phyloP scores from a whole-genome alignment of 2,329 filamentous ascomycete species.

The Colletotrichum paranaense region DNA sequence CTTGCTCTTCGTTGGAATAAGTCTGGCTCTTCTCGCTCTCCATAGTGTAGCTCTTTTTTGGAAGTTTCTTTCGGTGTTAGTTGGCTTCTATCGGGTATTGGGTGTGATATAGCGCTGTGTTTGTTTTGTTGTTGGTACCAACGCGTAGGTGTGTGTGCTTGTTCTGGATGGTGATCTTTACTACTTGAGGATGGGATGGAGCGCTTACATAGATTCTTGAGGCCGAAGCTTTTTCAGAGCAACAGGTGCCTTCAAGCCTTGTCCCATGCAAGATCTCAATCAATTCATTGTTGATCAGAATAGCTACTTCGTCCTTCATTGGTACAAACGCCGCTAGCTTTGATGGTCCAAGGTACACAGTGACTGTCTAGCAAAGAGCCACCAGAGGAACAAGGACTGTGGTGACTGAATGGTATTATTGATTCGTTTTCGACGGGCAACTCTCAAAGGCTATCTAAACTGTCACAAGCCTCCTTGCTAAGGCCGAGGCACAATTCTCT shows the following conservation, averaged over 20 bases:
- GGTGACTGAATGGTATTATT: not conserved
- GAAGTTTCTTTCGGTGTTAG: too few species aligned
- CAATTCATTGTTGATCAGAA: not conserved
- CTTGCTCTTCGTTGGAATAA: not conserved
- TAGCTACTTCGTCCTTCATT: not conserved
- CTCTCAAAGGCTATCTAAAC: not conserved
- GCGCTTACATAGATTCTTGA: not conserved
- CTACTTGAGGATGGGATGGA: too few species aligned
- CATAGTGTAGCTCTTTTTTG: not conserved
- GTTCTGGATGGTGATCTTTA: too few species aligned
- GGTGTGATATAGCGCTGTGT: too few species aligned
- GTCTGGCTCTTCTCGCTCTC: too few species aligned
- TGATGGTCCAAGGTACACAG: not conserved
- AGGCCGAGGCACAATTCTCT: too few species aligned
- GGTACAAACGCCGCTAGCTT: not conserved
- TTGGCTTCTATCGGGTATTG: too few species aligned
- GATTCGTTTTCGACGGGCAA: not conserved
- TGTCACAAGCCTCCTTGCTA: not conserved
- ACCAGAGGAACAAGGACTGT: not conserved
- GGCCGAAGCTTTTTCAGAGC: not conserved
- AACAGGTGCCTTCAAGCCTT: too few species aligned
- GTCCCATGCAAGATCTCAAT: too few species aligned
- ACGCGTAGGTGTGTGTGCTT: too few species aligned
- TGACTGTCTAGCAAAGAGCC: not conserved
- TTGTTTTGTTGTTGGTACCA: too few species aligned